These are phyloP conservation scores for Pneumocystis jirovecii DNA, from an alignment of 1,139 yeast species.

Conservation along the genomic window DNA sequence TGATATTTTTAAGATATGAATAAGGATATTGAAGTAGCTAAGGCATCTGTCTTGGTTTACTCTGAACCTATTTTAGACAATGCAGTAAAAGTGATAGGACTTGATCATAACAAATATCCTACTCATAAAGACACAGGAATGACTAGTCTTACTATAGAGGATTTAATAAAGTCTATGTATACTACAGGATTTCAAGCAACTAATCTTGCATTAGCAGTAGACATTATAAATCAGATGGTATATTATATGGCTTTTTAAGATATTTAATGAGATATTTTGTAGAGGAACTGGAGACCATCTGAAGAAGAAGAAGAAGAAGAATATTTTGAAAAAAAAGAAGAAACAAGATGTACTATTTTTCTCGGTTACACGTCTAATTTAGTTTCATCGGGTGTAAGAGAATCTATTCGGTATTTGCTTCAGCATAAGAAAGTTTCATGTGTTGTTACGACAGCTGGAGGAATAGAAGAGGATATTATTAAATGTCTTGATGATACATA, in stretches of 20 bases:
- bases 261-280: not conserved
- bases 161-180: conserved; percentile 65
- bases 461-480: conserved; percentile 91
- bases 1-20: not conserved
- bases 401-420: conserved; percentile 72
- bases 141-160: conserved; percentile 41
- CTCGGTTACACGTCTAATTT: conserved; percentile 95
- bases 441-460: conserved; percentile 92
- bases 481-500: conserved; percentile 93
- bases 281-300: conserved; percentile 25
- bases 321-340: conserved; percentile 32
- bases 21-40: conserved; percentile 26
- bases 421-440: conserved; percentile 92
- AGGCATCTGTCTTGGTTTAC: conserved; percentile 78
- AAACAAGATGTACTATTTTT: conserved; percentile 51
- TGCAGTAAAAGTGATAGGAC: conserved; percentile 65
- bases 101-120: conserved; percentile 57
- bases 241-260: not conserved
- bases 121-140: conserved; percentile 37
- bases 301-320: conserved; percentile 40
- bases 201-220: conserved; percentile 72
- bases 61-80: conserved; percentile 76
- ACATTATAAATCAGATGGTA: conserved; percentile 74
- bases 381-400: conserved; percentile 87
- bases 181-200: conserved; percentile 98